Base-by-base conservation (phyloP, 2,329 filamentous ascomycete genomes). In the Lecanoromycetidae sp. region DNA sequence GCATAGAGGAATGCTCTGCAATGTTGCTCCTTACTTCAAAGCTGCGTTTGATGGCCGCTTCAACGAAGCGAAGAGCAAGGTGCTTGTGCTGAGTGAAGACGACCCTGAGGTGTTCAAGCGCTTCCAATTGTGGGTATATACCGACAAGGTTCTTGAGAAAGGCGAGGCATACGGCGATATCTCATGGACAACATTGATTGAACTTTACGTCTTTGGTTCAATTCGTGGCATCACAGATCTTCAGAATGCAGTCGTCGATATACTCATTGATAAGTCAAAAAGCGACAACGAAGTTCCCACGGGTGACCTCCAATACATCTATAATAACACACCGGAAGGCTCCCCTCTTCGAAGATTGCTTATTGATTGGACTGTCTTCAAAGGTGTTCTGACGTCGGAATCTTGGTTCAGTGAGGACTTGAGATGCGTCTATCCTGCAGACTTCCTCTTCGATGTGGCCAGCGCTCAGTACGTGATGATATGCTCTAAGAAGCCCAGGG, bases 51-150 rank as follows among this genome's bases (percentile, higher is more conserved):
- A 34, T 6, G 47, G 44, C 0, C 6, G 26, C 1, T 49, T 48
- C 33, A 40, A 48, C 22, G 20, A 52, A 34, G 26, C 19, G 15
- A 1, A 33, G 19, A 19, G 23, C 9, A 7, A 46, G 15, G 12
- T 15, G 2, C 17, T 45, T 8, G 7, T 9, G 5, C 43, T 45
- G 1, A n/a, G 33, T 3, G 38, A 50, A 3, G 47, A 47, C 10
- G 23, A 34, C 27, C 17, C 43, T 10, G 15, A 43, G 8, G 6
- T 34, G 3, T 45, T 52, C 30, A 17, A 23, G 10, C 26, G 17
- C 7, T 45, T 44, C n/a, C 25, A 20, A n/a, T 6, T 15, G 2
- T 52, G 47, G 39, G 33, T 52, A 4, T 52, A 50, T 15, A 29
- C n/a, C 4, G n/a, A 22, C 9, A 34, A 41, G 1, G 9, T 42